Evolutionary conservation across 1,284 basidiomycete genomes (phyloP).

Genomic region (Cronartium ribicola): DNA sequence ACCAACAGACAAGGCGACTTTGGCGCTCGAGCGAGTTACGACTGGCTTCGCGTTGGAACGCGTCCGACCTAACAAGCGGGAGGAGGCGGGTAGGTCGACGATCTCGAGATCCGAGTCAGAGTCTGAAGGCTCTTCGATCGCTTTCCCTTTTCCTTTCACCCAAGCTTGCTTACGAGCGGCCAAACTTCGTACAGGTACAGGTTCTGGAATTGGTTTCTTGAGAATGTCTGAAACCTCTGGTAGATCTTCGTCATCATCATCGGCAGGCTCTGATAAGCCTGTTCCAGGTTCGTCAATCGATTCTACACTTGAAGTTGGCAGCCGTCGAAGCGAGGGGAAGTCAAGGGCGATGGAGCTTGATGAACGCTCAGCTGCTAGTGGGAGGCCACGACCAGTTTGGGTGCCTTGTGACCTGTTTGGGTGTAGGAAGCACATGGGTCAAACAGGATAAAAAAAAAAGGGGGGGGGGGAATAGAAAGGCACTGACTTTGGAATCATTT

Average conservation of each 20-base stretch:
- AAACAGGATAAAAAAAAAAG: too few relatives aligned
- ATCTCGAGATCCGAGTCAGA: slow-evolving; percentile 38
- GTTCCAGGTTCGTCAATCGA: neutral
- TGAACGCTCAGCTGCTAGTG: too few relatives aligned
- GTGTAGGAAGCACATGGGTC: too few relatives aligned
- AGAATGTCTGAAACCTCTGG: neutral
- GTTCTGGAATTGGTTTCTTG: too few relatives aligned
- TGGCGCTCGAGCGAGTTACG: neutral
- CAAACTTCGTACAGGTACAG: neutral
- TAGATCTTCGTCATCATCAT: neutral
- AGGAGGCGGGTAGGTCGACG: slow-evolving; percentile 1
- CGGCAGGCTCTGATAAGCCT: neutral
- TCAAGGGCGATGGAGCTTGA: too few relatives aligned
- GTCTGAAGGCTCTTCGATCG: neutral
- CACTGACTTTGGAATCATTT: neutral
- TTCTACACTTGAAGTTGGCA: neutral
- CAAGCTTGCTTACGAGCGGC: neutral
- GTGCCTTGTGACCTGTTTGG: neutral
- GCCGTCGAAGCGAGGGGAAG: too few relatives aligned
- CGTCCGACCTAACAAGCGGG: neutral
- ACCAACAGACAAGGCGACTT: neutral
- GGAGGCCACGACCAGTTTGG: neutral
- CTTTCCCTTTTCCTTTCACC: neutral
- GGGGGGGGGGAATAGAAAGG: too few relatives aligned
- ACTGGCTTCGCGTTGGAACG: neutral